phyloP scores from a whole-genome alignment of 371 early-diverging fungal genomes.

The Lichtheimia hyalospora region DNA sequence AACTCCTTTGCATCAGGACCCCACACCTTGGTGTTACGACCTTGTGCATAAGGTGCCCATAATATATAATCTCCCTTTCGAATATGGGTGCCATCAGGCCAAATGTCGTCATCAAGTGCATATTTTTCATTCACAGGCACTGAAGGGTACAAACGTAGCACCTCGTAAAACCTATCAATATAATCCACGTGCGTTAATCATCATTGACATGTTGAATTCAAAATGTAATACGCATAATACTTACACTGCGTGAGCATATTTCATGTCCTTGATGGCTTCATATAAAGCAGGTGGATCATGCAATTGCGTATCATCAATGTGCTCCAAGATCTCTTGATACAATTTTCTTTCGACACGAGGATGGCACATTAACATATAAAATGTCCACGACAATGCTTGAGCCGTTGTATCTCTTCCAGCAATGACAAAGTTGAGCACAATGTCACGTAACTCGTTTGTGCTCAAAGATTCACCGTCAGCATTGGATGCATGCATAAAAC shows the following conservation, averaged over 20 bases:
- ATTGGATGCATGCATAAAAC: slow-evolving; percentile 59
- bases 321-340: slow-evolving; percentile 50
- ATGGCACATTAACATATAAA: slow-evolving; percentile 53
- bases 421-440: slow-evolving; percentile 70
- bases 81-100: slow-evolving; percentile 68
- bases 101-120: slow-evolving; percentile 63
- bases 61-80: slow-evolving; percentile 52
- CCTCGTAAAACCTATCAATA: slow-evolving; percentile 47
- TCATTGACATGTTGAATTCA: neutral
- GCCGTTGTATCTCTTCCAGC: slow-evolving; percentile 73
- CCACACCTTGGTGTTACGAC: slow-evolving; percentile 53
- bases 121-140: slow-evolving; percentile 71
- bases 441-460: slow-evolving; percentile 58
- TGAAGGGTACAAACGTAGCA: slow-evolving; percentile 69
- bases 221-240: slow-evolving; percentile 11
- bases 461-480: slow-evolving; percentile 49
- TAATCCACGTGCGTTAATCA: neutral
- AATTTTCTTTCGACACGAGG: slow-evolving; percentile 54
- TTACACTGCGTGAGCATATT: slow-evolving; percentile 61
- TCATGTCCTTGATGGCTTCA: slow-evolving; percentile 49
- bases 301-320: slow-evolving; percentile 33
- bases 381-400: slow-evolving; percentile 69
- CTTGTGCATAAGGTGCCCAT: slow-evolving; percentile 56
- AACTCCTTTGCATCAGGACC: slow-evolving; percentile 60
- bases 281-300: slow-evolving; percentile 36